phyloP scores from a whole-genome alignment of 257 asterid species.

The Striga asiatica region DNA sequence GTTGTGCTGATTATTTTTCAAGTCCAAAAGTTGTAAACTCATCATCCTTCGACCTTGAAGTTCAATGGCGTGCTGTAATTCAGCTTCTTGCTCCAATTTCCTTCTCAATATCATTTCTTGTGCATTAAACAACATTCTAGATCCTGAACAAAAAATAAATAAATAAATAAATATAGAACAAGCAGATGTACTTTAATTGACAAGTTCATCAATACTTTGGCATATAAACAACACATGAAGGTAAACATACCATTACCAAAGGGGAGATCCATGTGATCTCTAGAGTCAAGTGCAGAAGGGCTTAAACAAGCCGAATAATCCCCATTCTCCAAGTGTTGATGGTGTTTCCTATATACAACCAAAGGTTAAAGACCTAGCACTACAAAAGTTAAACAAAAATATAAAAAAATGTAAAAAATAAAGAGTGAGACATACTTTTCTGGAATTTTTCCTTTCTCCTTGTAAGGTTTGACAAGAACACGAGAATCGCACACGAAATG shows the following conservation, averaged over 20 bases:
- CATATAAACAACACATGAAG: background rate
- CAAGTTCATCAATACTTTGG: too few species aligned
- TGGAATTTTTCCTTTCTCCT: slow-evolving; percentile 82
- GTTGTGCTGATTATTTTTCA: slow-evolving; percentile 41
- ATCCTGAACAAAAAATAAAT: slow-evolving; percentile 26
- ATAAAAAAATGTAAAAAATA: background rate
- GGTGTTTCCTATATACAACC: slow-evolving; percentile 69
- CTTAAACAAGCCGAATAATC: slow-evolving; percentile 54
- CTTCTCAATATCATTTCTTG: slow-evolving; percentile 76
- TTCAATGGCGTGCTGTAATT: slow-evolving; percentile 70
- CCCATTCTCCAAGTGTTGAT: slow-evolving; percentile 59
- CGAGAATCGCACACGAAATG: slow-evolving; percentile 98
- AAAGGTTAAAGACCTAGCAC: background rate
- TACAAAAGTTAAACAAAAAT: background rate
- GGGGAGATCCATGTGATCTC: slow-evolving; percentile 67
- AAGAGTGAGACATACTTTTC: slow-evolving; percentile 43
- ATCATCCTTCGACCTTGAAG: slow-evolving; percentile 72
- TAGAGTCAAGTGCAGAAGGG: slow-evolving; percentile 53
- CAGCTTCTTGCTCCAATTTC: slow-evolving; percentile 76
- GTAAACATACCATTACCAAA: slow-evolving; percentile 37
- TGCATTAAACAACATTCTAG: slow-evolving; percentile 53
- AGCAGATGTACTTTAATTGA: background rate
- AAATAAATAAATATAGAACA: background rate
- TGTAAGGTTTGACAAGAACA: slow-evolving; percentile 96
- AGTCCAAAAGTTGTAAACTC: slow-evolving; percentile 72